Conservation (phyloP, 805 yeast species). For the Brettanomyces naardenensis region DNA sequence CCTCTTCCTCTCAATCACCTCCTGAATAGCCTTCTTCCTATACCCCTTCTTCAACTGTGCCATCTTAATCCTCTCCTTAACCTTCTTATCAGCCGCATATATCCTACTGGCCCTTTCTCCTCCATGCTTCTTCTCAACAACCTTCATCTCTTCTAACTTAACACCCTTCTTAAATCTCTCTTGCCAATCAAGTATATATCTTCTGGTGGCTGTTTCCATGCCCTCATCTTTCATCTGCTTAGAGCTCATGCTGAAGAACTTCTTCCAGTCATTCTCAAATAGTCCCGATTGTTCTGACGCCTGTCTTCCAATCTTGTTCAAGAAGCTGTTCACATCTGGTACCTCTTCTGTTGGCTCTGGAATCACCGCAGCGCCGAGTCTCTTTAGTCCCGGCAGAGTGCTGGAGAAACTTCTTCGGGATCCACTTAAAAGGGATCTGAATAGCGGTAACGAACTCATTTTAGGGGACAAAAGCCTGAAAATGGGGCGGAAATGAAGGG, state of each 20-base stretch:
- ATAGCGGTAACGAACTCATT: too few relatives aligned
- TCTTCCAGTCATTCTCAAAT: constrained; percentile 64
- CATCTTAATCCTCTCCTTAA: constrained; percentile 39
- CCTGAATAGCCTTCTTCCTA: constrained; percentile 14
- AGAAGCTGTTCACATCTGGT: constrained; percentile 68
- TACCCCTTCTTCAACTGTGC: constrained; percentile 24
- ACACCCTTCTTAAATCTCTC: constrained; percentile 56
- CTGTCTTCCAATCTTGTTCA: constrained; percentile 72
- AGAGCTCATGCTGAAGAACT: constrained; percentile 51
- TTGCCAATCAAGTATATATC: constrained; percentile 66
- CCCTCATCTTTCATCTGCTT: constrained; percentile 65
- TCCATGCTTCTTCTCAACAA: constrained; percentile 69
- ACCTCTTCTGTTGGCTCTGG: constrained; percentile 46
- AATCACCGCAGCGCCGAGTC: constrained; percentile 8
- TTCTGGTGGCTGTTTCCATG: constrained; percentile 61
- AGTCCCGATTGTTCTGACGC: constrained; percentile 56
- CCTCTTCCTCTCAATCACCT: constrained; percentile 9
- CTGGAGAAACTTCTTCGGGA: constrained; percentile 8
- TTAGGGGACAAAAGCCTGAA: too few relatives aligned
- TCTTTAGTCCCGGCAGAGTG: constrained; percentile 2
- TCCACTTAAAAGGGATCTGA: too few relatives aligned
- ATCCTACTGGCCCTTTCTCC: constrained; percentile 79
- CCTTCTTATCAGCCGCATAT: constrained; percentile 50
- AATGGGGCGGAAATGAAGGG: too few relatives aligned
- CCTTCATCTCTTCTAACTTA: constrained; percentile 42